Base-by-base conservation (phyloP, 2,329 filamentous ascomycete genomes). In the Plenodomus biglobosus region DNA sequence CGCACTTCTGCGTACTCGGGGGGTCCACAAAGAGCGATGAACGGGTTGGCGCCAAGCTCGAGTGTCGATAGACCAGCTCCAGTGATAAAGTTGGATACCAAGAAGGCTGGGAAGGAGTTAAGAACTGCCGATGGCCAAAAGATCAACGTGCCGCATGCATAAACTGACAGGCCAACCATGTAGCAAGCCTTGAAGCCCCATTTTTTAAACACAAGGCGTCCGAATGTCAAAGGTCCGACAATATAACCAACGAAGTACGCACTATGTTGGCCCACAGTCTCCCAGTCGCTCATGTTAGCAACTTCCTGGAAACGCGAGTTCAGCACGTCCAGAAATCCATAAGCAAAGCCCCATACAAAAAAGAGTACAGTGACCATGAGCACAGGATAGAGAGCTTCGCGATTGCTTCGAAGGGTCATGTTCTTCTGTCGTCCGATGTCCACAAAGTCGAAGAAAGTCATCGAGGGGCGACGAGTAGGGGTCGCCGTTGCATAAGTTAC, bases 271-370 rank as follows among this genome's bases (percentile, higher is more conserved):
- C 85, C 85, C 2, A 90, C 74, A 0, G 81, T 85, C 67, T 90
- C 79, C 6, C 81, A 78, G 0, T 77, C 70, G 1, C 77, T 80
- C 78, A 87, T 85, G 18, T 80, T 62, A 13, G 85, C 80, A 5
- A 90, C 80, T 11, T 72, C 65, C 30, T 86, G 83, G 43, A 90
- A 85, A 19, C 84, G 83, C 17, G 79, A 80, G 66, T 95, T 95
- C 21, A 96, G 80, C 0, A 86, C 87, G 62, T 94, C 90, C 5
- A 96, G 77, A 1, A 96, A 79, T 0, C 92, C 92, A 60, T 96
- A 96, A 0, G 90, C 91, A 48, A 96, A 87, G 0, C 92, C 92
- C 91, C 90, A 95, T 2, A 96, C 76, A 55, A 95, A 85, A 73
- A 96, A 95, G 0, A 96, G 76, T 6, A 92, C 80, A 1, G 88